Conservation (phyloP, 306 rosid genomes). For the Vicia villosa region DNA sequence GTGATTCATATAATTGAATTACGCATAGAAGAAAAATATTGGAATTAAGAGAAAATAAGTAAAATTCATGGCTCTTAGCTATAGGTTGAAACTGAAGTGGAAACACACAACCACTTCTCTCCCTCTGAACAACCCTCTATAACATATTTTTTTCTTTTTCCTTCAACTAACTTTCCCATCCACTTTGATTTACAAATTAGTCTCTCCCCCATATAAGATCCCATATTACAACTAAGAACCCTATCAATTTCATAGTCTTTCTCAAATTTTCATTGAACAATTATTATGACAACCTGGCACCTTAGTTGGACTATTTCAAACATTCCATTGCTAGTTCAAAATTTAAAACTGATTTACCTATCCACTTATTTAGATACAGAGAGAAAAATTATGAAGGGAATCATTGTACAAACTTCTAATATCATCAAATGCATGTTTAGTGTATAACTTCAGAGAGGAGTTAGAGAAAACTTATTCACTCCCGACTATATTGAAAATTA, state of each 20-base stretch:
- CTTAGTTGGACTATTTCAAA: not conserved
- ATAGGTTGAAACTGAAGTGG: not conserved
- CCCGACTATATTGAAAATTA: not conserved
- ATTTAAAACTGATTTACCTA: not conserved
- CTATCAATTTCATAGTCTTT: not conserved
- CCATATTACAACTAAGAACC: not conserved
- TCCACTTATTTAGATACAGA: conserved; percentile 9
- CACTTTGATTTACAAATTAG: not conserved
- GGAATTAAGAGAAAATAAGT: not conserved
- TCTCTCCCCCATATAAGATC: not conserved
- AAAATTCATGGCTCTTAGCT: not conserved
- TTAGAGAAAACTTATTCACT: not conserved
- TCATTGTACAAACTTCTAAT: not conserved
- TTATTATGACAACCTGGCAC: not conserved
- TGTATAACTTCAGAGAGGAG: not conserved
- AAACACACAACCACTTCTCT: not conserved
- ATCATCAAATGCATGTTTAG: not conserved
- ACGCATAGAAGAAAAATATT: not conserved
- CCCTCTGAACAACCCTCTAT: too few species aligned
- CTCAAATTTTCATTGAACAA: not conserved
- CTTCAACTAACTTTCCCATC: too few species aligned
- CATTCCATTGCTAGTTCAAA: not conserved
- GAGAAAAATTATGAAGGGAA: not conserved
- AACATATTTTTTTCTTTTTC: too few species aligned
- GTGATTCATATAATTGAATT: too few species aligned